Conservation (phyloP, 139 green algal genomes). For the Chlamydomonas applanata region DNA sequence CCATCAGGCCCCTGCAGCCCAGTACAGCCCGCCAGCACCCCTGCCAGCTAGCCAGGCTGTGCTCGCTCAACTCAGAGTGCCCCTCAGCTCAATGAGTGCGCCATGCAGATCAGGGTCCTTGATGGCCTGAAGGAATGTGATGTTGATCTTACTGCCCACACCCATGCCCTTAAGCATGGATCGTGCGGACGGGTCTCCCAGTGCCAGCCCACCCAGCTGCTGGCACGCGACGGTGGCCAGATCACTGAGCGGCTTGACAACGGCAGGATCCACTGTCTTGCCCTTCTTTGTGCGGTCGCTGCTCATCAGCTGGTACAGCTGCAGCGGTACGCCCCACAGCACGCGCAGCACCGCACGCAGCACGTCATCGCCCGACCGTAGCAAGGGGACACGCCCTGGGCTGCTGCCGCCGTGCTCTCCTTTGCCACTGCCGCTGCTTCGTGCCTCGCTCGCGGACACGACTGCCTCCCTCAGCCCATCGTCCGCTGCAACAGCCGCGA, state of each 20-base stretch:
- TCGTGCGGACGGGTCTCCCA: not conserved
- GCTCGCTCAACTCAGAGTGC: no score
- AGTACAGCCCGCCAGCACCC: no score
- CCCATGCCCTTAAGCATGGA: not conserved
- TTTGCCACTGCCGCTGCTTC: not conserved
- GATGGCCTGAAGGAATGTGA: constrained; percentile 5
- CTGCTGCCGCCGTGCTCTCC: not conserved
- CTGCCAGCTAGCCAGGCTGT: no score
- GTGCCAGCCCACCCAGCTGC: not conserved
- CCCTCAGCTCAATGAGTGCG: not conserved
- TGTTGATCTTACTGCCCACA: not conserved
- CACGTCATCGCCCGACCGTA: not conserved
- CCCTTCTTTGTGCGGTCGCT: not conserved
- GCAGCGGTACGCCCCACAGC: constrained; percentile 5
- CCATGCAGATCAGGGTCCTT: not conserved
- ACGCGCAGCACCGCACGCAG: not conserved
- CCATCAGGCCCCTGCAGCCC: no score
- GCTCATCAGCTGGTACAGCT: constrained; percentile 4
- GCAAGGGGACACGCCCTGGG: not conserved
- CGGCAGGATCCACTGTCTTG: not conserved
- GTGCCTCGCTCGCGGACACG: no score
- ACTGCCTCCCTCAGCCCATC: not conserved
- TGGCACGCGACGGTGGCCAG: not conserved
- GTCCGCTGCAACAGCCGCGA: not conserved
- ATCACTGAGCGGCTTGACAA: not conserved